Evolutionary conservation across 2,329 filamentous ascomycete genomes (phyloP), one percentile per base, ranked within the genome.

Genomic region (Cladosporium sp.): DNA sequence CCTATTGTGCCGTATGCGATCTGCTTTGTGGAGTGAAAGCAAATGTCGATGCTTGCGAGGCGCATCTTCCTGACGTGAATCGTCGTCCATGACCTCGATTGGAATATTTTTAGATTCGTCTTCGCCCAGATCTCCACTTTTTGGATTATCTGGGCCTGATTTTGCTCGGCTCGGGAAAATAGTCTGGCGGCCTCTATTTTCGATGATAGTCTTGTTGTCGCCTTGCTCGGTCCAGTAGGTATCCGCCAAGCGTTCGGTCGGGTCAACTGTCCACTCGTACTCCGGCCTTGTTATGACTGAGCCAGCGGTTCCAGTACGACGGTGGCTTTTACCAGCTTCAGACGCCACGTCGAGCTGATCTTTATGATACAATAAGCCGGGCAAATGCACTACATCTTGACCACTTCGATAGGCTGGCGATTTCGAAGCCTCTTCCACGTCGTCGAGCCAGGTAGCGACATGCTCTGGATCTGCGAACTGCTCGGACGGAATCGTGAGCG

Each of bases 241-340:
- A 76, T 99, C 94, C 4, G 92, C 92, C 49, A 97, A 78, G 72
- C 97, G 82, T 70, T 97, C 92, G 58, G 89, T 87, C 0, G 93
- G 90, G 45, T 88, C 84, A 17, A 92, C 84, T 39, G 84, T 82
- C 94, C 94, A 97, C 69, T 96, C 92, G 22, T 92, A 85, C 60
- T 90, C 84, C 1, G 89, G 87, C 51, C 91, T 84, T 58, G 86
- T 85, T 3, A 84, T 77, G 61, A 91, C 91, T 12, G 79, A 76
- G 34, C 69, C 74, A 49, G 73, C 74, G 12, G 75, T 76, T 17
- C 75, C 75, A 42, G 61, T 77, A 73, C 70, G 63, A 5, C 65
- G 65, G 58, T 74, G 72, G 15, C 64, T 62, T 47, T 60, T 65
- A 8, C 57, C 45, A 37, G 51, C 56, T 22, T 63, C 60, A 15